Conservation (phyloP, 2,329 filamentous ascomycete species). For the Aspergillus jensenii region DNA sequence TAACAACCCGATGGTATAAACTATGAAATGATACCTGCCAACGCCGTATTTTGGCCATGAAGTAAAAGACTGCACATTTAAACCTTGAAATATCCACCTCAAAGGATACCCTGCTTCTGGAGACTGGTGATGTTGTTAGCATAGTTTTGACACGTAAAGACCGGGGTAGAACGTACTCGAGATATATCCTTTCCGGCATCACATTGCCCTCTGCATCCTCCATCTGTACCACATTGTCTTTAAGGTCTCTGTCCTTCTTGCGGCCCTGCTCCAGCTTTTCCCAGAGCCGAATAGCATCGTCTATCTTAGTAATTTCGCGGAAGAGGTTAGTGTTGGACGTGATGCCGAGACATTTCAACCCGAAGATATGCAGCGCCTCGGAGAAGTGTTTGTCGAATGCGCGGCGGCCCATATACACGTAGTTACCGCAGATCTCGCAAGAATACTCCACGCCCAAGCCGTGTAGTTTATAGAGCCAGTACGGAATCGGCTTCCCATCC, state of each 20-base stretch:
- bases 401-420: constrained; percentile 95
- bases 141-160: background rate
- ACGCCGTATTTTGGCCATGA: constrained; percentile 30
- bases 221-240: constrained; percentile 93
- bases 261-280: constrained; percentile 88
- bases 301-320: constrained; percentile 88
- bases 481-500: constrained; percentile 98
- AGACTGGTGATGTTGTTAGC: constrained; percentile 48
- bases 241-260: constrained; percentile 71
- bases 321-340: constrained; percentile 82
- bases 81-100: constrained; percentile 16
- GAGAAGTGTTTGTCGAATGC: constrained; percentile 99
- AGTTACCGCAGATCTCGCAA: constrained; percentile 97
- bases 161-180: constrained; percentile 56
- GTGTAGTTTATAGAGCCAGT: constrained; percentile 97
- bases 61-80: constrained; percentile 8
- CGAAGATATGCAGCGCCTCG: constrained; percentile 88
- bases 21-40: constrained; percentile 22
- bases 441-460: constrained; percentile 91
- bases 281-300: constrained; percentile 85
- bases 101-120: constrained; percentile 85
- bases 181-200: constrained; percentile 98
- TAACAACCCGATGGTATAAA: constrained; percentile 17
- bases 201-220: constrained; percentile 97
- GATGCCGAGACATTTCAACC: constrained; percentile 89